Conservation (phyloP, 805 yeast genomes). For the Starmerella tilneyi region DNA sequence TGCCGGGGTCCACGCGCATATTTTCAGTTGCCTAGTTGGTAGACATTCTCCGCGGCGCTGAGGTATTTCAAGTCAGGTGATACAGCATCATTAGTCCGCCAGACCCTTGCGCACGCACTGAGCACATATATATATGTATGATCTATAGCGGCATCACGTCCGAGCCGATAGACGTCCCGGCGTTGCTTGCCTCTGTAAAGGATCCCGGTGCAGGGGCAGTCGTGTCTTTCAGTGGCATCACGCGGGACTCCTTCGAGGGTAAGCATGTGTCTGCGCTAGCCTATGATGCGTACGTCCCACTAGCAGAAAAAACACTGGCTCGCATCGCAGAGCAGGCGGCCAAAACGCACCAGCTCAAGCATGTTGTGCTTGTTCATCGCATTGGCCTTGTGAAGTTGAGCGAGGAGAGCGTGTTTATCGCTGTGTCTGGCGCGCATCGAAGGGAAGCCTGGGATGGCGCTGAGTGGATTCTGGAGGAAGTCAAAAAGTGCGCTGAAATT, state of each 20-base stretch:
- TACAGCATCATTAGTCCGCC: no score
- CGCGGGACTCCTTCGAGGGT: constrained; percentile 38
- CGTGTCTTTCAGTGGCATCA: constrained; percentile 42
- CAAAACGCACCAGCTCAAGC: constrained; percentile 9
- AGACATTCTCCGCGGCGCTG: no score
- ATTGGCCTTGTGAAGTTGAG: constrained; percentile 41
- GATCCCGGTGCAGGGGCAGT: constrained; percentile 41
- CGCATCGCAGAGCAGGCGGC: constrained; percentile 33
- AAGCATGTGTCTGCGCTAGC: constrained; percentile 35
- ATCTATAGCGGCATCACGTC: constrained; percentile 14
- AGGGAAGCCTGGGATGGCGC: constrained; percentile 42
- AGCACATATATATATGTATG: not conserved
- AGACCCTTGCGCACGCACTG: not conserved
- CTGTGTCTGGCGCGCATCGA: constrained; percentile 39
- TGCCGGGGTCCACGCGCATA: no score
- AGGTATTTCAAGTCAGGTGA: no score
- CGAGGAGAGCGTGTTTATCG: constrained; percentile 40
- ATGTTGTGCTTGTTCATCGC: constrained; percentile 37
- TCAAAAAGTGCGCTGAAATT: constrained; percentile 39
- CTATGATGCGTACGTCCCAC: constrained; percentile 40
- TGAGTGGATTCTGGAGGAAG: constrained; percentile 37
- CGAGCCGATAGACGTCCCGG: constrained; percentile 18
- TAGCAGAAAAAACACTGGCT: constrained; percentile 35
- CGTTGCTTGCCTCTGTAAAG: constrained; percentile 35
- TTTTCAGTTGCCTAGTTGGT: no score